Conservation (phyloP, 129 eudicot species). For the Tanacetum coccineum region DNA sequence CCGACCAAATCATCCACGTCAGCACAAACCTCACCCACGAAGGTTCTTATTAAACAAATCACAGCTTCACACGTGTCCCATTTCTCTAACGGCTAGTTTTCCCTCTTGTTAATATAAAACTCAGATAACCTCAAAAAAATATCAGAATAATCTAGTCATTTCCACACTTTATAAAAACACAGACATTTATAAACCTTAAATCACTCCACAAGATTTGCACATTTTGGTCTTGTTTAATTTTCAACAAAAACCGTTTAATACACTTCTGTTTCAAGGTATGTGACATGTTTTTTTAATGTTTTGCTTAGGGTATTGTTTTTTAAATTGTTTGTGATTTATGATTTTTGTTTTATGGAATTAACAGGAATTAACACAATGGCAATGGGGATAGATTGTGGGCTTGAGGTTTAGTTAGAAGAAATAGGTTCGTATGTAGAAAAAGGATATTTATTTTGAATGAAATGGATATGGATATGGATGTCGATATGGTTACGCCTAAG, state of each 20-base stretch:
- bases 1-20: slow-evolving; percentile 43
- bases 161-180: slow-evolving; percentile 21
- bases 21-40: slow-evolving; percentile 20
- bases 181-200: too few species aligned
- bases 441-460: slow-evolving; percentile 53
- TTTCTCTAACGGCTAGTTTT: slow-evolving; percentile 48
- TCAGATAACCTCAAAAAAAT: slow-evolving; percentile 1
- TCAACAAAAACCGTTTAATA: slow-evolving; percentile 30
- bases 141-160: slow-evolving; percentile 29
- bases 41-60: slow-evolving; percentile 3
- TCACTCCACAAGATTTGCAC: slow-evolving; percentile 22
- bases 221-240: slow-evolving; percentile 25
- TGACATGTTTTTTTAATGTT: slow-evolving; percentile 9
- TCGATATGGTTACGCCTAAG: slow-evolving; percentile 41
- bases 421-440: slow-evolving; percentile 73
- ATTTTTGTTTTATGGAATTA: too few species aligned
- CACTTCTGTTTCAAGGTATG: slow-evolving; percentile 18
- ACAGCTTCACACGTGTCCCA: slow-evolving; percentile 36
- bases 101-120: slow-evolving; percentile 9
- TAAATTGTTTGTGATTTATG: too few species aligned
- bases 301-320: too few species aligned
- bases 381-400: slow-evolving; percentile 36
- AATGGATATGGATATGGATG: slow-evolving; percentile 39
- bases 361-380: background rate
- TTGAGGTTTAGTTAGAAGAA: slow-evolving; percentile 41